A percentile compares a stretch with the other conserved stretches of the same genome.
These are phyloP conservation scores for Chloranthus sessilifolius DNA, from an alignment of 164 flowering plant genomes.

Conservation along the genomic window DNA sequence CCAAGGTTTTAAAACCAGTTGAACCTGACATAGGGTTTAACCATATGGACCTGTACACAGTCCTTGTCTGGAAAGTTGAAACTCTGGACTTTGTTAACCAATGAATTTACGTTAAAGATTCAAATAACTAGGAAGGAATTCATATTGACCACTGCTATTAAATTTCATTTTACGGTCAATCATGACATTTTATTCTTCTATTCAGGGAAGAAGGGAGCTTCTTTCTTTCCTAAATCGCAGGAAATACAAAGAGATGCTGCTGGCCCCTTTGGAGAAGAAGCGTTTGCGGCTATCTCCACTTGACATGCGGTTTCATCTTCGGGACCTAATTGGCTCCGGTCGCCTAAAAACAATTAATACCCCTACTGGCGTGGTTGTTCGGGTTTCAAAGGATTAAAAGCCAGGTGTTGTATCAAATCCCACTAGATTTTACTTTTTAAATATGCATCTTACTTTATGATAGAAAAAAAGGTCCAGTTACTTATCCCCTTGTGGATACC, in stretches of 20 bases:
- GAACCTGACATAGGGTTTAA: too few relatives aligned
- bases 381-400: constrained; percentile 54
- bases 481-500: too few relatives aligned
- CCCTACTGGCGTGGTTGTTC: constrained; percentile 72
- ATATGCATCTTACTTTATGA: too few relatives aligned
- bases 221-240: constrained; percentile 67
- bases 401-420: constrained; percentile 1
- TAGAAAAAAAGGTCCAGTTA: too few relatives aligned
- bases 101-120: too few relatives aligned
- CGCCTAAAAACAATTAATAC: constrained; percentile 60
- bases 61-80: too few relatives aligned
- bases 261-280: constrained; percentile 78
- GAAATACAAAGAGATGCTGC: constrained; percentile 86
- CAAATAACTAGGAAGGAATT: too few relatives aligned
- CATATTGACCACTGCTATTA: too few relatives aligned
- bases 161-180: neutral
- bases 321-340: constrained; percentile 92
- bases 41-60: too few relatives aligned
- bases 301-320: constrained; percentile 91
- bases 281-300: constrained; percentile 68
- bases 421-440: too few relatives aligned
- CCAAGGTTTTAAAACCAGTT: too few relatives aligned
- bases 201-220: constrained; percentile 89
- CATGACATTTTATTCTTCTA: neutral
- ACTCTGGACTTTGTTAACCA: too few relatives aligned